These are phyloP conservation scores for Quercus gilva DNA, from an alignment of 306 rosid genomes.

Conservation along the genomic window DNA sequence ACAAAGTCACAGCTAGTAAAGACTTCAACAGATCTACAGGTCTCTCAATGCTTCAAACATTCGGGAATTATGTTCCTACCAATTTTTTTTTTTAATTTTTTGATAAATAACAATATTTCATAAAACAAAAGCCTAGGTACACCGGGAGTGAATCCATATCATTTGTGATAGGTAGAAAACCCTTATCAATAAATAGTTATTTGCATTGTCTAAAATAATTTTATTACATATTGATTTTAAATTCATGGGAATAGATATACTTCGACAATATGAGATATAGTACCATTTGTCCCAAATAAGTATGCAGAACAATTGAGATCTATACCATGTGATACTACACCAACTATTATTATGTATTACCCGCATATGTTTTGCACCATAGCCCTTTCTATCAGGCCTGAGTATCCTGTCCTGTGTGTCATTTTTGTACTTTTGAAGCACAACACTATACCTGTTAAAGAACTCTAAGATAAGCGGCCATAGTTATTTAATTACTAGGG, in stretches of 20 bases:
- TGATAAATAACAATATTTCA: too few relatives aligned
- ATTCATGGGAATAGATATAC: background rate
- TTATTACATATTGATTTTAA: background rate
- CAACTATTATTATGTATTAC: constrained; percentile 28
- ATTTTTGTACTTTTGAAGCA: constrained; percentile 61
- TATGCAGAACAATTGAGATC: background rate
- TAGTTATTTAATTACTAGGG: background rate
- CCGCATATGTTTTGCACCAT: constrained; percentile 54
- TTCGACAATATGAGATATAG: background rate
- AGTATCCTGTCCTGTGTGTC: constrained; percentile 62
- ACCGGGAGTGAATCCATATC: too few relatives aligned
- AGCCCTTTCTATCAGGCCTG: constrained; percentile 53
- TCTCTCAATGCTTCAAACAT: too few relatives aligned
- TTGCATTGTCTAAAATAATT: background rate
- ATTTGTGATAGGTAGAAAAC: background rate
- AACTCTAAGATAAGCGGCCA: constrained; percentile 15
- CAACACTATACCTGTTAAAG: constrained; percentile 43
- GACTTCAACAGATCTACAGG: too few relatives aligned
- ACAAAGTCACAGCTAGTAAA: too few relatives aligned
- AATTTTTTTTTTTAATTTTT: too few relatives aligned
- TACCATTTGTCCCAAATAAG: background rate
- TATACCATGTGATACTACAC: background rate
- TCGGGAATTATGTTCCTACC: too few relatives aligned
- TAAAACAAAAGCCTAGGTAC: too few relatives aligned
- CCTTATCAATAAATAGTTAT: background rate